These are phyloP conservation scores for Guadua angustifolia DNA, from an alignment of 176 grass and related monocot species.

Conservation along the genomic window DNA sequence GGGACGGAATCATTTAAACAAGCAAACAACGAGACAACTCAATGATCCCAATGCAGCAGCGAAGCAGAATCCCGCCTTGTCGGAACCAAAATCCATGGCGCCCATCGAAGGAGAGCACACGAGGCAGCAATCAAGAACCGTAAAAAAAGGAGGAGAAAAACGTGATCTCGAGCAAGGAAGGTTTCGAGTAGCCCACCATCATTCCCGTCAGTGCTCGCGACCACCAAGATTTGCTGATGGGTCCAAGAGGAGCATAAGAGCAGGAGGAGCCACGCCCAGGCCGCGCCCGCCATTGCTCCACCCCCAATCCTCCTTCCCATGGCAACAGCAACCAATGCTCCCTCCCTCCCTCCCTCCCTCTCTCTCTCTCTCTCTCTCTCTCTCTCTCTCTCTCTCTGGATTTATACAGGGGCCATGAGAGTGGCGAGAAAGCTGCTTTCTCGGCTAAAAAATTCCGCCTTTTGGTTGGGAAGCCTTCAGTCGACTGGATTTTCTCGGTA, in stretches of 20 bases:
- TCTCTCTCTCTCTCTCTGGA: neutral
- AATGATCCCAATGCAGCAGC: constrained; percentile 6
- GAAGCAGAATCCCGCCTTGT: constrained; percentile 17
- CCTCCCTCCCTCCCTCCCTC: neutral
- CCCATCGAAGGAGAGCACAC: neutral
- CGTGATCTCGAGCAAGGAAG: constrained; percentile 4
- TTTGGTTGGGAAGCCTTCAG: neutral
- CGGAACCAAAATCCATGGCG: constrained; percentile 19
- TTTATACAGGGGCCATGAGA: constrained; percentile 42
- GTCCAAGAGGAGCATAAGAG: constrained; percentile 35
- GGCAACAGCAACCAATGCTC: constrained; percentile 25
- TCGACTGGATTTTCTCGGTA: neutral
- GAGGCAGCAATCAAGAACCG: constrained; percentile 17
- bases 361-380: no score
- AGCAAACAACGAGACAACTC: neutral
- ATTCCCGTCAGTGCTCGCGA: constrained; percentile 53
- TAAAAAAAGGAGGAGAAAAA: neutral
- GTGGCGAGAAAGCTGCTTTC: constrained; percentile 48
- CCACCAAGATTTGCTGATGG: constrained; percentile 47
- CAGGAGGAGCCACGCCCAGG: constrained; percentile 27
- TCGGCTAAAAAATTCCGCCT: constrained; percentile 39
- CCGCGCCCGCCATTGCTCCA: constrained; percentile 47
- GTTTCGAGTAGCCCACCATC: constrained; percentile 46
- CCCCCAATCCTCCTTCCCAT: constrained; percentile 12
- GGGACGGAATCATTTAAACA: neutral